Evolutionary conservation across 2,329 filamentous ascomycete genomes (phyloP).

Genomic region (Pseudopyricularia javanii): DNA sequence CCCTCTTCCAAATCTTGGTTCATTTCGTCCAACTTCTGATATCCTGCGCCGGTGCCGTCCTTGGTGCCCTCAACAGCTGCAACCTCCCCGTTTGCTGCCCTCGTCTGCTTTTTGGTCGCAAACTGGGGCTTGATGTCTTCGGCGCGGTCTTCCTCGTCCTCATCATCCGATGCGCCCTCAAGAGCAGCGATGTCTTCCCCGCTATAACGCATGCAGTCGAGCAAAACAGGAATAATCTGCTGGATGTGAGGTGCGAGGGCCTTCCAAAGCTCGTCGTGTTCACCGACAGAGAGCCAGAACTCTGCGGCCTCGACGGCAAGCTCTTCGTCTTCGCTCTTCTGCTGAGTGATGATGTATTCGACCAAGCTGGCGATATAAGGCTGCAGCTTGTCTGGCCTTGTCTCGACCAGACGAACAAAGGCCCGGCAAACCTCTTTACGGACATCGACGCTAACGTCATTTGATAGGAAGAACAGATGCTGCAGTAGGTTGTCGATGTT

Average conservation of each 20-base stretch:
- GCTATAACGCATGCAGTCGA: constrained; percentile 93
- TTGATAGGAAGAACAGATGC: constrained; percentile 69
- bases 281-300: constrained; percentile 91
- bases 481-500: constrained; percentile 72
- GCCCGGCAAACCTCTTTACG: constrained; percentile 86
- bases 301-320: constrained; percentile 90
- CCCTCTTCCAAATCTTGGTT: constrained; percentile 78
- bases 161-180: constrained; percentile 76
- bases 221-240: constrained; percentile 79
- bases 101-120: constrained; percentile 54
- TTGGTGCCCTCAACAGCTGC: constrained; percentile 36
- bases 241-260: constrained; percentile 65
- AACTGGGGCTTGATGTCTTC: constrained; percentile 91
- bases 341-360: constrained; percentile 85
- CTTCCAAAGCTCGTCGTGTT: constrained; percentile 69
- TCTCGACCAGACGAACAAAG: constrained; percentile 85
- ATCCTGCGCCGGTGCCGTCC: constrained; percentile 34
- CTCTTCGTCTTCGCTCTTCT: constrained; percentile 77
- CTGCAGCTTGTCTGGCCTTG: constrained; percentile 77
- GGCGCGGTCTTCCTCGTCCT: constrained; percentile 77
- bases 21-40: constrained; percentile 42
- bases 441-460: constrained; percentile 68
- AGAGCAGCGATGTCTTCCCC: constrained; percentile 83
- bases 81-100: constrained; percentile 34
- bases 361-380: constrained; percentile 82